These are phyloP conservation scores for Amanita thiersii DNA, from an alignment of 768 basidiomycete species.

Conservation along the genomic window DNA sequence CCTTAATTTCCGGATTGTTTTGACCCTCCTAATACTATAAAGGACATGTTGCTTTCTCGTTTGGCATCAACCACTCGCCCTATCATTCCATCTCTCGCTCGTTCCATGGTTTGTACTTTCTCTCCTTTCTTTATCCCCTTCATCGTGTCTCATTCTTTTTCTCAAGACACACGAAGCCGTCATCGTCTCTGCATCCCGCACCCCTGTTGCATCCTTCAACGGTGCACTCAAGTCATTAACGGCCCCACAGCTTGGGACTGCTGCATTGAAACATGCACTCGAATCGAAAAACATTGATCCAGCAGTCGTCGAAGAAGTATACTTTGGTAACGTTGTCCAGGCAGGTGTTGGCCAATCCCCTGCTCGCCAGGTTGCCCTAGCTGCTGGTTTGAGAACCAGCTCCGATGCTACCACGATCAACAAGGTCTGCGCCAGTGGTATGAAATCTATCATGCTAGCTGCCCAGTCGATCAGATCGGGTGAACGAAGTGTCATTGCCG, in stretches of 20 bases:
- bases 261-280: conserved; percentile 88
- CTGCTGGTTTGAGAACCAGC: conserved; percentile 69
- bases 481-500: conserved; percentile 78
- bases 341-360: conserved; percentile 97
- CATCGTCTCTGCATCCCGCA: conserved; percentile 90
- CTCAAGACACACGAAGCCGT: conserved; percentile 67
- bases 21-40: conserved; percentile 12
- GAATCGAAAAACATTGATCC: conserved; percentile 74
- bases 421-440: conserved; percentile 97
- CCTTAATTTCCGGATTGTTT: conserved; percentile 12
- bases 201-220: conserved; percentile 90
- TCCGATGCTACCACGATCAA: conserved; percentile 99
- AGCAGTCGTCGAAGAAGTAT: conserved; percentile 85
- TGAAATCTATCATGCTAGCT: conserved; percentile 94
- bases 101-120: conserved; percentile 41
- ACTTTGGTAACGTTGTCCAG: conserved; percentile 96
- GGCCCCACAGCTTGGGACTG: conserved; percentile 83
- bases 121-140: conserved; percentile 2
- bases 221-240: conserved; percentile 83
- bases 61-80: conserved; percentile 31
- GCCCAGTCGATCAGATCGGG: conserved; percentile 86
- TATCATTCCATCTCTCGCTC: conserved; percentile 28
- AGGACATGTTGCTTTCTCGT: conserved; percentile 39
- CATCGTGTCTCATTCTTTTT: conserved; percentile 5
- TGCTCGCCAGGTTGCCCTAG: conserved; percentile 95